phyloP scores from a whole-genome alignment of 768 basidiomycete genomes.

The Hericium coralloides region DNA sequence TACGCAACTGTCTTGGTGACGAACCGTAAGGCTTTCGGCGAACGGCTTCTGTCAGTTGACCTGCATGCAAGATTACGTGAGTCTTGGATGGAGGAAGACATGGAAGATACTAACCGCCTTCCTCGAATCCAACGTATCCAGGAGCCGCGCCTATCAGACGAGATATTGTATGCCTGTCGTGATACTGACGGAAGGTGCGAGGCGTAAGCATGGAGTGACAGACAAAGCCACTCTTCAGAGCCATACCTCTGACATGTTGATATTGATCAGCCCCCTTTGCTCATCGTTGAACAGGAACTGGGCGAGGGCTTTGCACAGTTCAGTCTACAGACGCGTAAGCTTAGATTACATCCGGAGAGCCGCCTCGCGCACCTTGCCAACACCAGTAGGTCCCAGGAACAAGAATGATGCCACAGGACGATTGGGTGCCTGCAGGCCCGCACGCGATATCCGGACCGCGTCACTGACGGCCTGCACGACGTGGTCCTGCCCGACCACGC shows the following conservation, averaged over 20 bases:
- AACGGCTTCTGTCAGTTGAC: constrained; percentile 59
- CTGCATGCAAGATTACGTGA: constrained; percentile 17
- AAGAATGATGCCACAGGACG: constrained; percentile 90
- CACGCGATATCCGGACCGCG: constrained; percentile 87
- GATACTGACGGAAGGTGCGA: constrained; percentile 45
- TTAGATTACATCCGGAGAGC: not conserved
- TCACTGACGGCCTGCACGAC: constrained; percentile 81
- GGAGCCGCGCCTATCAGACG: constrained; percentile 88
- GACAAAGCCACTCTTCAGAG: not conserved
- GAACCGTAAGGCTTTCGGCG: constrained; percentile 49
- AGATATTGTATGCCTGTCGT: constrained; percentile 87
- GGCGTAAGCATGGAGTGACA: not conserved
- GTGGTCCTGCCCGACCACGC: constrained; percentile 88
- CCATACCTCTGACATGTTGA: constrained; percentile 83
- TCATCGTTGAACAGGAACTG: constrained; percentile 88
- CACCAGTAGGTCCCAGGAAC: constrained; percentile 84
- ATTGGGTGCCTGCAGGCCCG: constrained; percentile 82
- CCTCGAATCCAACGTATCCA: constrained; percentile 77
- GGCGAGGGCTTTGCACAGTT: constrained; percentile 82
- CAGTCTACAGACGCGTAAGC: constrained; percentile 44
- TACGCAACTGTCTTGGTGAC: not conserved
- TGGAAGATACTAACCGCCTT: constrained; percentile 41
- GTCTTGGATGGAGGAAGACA: not conserved
- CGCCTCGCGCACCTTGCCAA: constrained; percentile 52
- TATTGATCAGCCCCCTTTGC: constrained; percentile 80